Evolutionary conservation across 2,329 filamentous ascomycete genomes (phyloP).

Genomic region (Stemphylium vesicarium): DNA sequence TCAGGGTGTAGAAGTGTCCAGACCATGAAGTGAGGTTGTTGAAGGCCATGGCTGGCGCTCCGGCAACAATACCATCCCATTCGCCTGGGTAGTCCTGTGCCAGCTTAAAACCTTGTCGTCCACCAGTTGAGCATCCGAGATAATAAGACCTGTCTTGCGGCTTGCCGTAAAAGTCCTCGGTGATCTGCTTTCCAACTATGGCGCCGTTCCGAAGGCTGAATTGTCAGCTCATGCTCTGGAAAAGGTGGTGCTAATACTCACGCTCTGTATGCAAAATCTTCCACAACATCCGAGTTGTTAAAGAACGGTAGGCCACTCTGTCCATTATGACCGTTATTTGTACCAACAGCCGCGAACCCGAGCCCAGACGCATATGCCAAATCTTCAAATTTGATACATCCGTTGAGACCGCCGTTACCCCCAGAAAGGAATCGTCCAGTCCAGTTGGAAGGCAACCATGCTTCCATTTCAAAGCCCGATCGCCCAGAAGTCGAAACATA

Average conservation of each 20-base stretch:
- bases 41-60: constrained; percentile 43
- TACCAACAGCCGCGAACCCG: constrained; percentile 51
- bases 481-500: constrained; percentile 49
- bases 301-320: constrained; percentile 56
- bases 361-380: constrained; percentile 48
- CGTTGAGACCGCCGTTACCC: constrained; percentile 51
- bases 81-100: constrained; percentile 45
- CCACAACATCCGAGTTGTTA: constrained; percentile 53
- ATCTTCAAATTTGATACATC: constrained; percentile 50
- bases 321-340: constrained; percentile 54
- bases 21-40: constrained; percentile 45
- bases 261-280: constrained; percentile 58
- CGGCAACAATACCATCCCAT: constrained; percentile 48
- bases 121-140: constrained; percentile 47
- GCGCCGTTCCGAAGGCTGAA: constrained; percentile 41
- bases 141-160: constrained; percentile 51
- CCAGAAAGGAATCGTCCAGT: constrained; percentile 45
- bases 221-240: neutral
- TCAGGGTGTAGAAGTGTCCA: constrained; percentile 38
- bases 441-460: constrained; percentile 54
- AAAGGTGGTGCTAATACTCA: constrained; percentile 11
- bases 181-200: constrained; percentile 50
- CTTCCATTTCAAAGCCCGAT: constrained; percentile 53
- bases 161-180: constrained; percentile 49
- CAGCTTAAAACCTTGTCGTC: constrained; percentile 46